Percentiles rank a stretch among this genome's conserved stretches.
These are phyloP conservation scores for Lathyrus oleraceus DNA, from an alignment of 306 rosid species.

Conservation along the genomic window DNA sequence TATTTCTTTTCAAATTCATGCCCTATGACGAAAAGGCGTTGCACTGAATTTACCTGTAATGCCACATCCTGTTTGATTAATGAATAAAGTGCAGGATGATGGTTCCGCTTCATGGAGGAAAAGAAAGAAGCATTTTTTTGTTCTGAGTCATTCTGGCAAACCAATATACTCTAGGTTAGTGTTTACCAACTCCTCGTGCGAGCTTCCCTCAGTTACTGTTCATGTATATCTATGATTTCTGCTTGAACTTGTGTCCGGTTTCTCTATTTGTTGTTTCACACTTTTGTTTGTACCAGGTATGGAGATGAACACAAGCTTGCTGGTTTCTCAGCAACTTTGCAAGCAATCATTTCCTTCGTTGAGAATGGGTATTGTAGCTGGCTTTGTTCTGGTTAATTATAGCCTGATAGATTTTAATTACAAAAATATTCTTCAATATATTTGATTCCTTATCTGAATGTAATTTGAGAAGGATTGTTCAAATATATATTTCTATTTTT, in stretches of 20 bases:
- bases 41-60: conserved; percentile 32
- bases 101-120: conserved; percentile 92
- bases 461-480: conserved; percentile 24
- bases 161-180: conserved; percentile 93
- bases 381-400: conserved; percentile 34
- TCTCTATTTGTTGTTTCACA: conserved; percentile 33
- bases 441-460: conserved; percentile 19
- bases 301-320: conserved; percentile 98
- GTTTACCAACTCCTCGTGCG: conserved; percentile 16
- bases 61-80: conserved; percentile 50
- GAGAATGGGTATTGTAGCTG: conserved; percentile 72
- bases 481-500: conserved; percentile 31
- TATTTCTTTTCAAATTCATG: conserved; percentile 13
- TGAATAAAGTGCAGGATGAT: conserved; percentile 86
- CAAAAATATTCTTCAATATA: neutral
- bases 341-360: conserved; percentile 93
- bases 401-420: neutral
- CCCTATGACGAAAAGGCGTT: neutral
- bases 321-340: conserved; percentile 96
- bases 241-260: conserved; percentile 6
- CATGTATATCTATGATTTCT: conserved; percentile 6
- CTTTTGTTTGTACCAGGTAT: conserved; percentile 53
- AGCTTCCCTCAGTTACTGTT: conserved; percentile 20
- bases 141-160: conserved; percentile 89
- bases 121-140: conserved; percentile 89